Evolutionary conservation across 164 flowering plant species (phyloP).

Genomic region (Liquidambar formosana): DNA sequence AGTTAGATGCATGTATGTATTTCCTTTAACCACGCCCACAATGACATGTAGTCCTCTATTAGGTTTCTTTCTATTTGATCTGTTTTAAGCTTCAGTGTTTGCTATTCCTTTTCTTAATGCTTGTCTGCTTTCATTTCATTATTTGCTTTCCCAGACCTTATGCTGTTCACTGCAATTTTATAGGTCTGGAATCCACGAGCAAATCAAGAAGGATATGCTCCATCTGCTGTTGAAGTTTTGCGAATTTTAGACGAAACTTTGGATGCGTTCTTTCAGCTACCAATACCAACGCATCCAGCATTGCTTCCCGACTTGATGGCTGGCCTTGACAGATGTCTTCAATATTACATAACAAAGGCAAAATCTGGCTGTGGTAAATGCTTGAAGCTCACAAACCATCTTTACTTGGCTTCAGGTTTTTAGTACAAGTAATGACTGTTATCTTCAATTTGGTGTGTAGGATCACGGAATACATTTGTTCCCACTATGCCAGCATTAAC

Average conservation of each 20-base stretch:
- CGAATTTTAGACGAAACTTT: conserved; percentile 78
- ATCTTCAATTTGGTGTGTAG: conserved; percentile 37
- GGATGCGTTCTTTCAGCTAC: conserved; percentile 87
- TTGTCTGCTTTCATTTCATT: neutral
- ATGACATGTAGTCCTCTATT: too few species aligned
- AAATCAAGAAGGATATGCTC: conserved; percentile 74
- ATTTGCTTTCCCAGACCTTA: conserved; percentile 2
- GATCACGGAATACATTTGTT: conserved; percentile 67
- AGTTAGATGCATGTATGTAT: too few species aligned
- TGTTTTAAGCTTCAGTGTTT: neutral
- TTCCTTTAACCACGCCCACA: too few species aligned
- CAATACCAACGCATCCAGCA: conserved; percentile 88
- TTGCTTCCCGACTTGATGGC: conserved; percentile 82
- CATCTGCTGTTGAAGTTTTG: conserved; percentile 82
- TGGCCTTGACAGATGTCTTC: conserved; percentile 86
- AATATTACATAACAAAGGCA: conserved; percentile 75
- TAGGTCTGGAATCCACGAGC: conserved; percentile 89
- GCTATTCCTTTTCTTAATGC: neutral
- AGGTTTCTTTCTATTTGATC: neutral
- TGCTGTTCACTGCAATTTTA: neutral
- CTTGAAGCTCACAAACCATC: neutral
- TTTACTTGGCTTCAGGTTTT: neutral
- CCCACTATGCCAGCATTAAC: conserved; percentile 95
- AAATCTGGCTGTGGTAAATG: conserved; percentile 94
- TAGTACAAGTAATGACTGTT: conserved; percentile 5